Conservation (phyloP, 2,329 filamentous ascomycete species). For the Cytospora chrysosperma region DNA sequence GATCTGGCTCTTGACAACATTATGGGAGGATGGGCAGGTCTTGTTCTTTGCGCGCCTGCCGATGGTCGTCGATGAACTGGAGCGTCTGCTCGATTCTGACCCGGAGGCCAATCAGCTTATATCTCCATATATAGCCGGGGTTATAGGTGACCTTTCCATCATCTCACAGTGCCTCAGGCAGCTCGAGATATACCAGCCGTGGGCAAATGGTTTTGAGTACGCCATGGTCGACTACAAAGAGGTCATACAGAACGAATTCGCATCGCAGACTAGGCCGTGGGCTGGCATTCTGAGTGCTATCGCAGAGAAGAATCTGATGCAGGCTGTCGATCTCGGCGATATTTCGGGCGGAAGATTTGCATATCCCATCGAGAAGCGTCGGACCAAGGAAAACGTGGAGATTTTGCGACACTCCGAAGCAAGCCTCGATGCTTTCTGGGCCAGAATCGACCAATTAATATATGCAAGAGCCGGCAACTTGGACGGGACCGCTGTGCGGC, state of each 20-base stretch:
- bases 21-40: slow-evolving; percentile 38
- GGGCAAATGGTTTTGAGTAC: slow-evolving; percentile 42
- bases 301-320: neutral
- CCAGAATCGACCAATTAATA: slow-evolving; percentile 32
- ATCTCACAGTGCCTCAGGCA: slow-evolving; percentile 44
- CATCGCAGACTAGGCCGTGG: neutral
- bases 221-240: slow-evolving; percentile 28
- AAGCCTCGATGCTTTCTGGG: slow-evolving; percentile 49
- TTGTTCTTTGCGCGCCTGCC: slow-evolving; percentile 37
- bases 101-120: slow-evolving; percentile 37
- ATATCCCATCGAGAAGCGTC: slow-evolving; percentile 44
- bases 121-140: slow-evolving; percentile 35
- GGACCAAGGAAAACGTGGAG: slow-evolving; percentile 44
- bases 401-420: slow-evolving; percentile 46
- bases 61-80: slow-evolving; percentile 47
- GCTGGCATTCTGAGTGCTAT: no score
- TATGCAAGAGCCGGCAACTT: slow-evolving; percentile 26
- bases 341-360: slow-evolving; percentile 41
- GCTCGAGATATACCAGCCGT: slow-evolving; percentile 47
- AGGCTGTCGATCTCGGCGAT: slow-evolving; percentile 30
- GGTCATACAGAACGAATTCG: slow-evolving; percentile 32
- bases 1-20: slow-evolving; percentile 37
- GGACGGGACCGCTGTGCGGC: slow-evolving; percentile 29
- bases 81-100: slow-evolving; percentile 42
- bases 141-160: slow-evolving; percentile 47